Conservation (phyloP, 306 rosid species). For the cucumber (Cucumis sativus) region Cucumber_9930_V3 NC_026660.2:5838501-5839000, state of each 20-base stretch:
- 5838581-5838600: conserved; percentile 46
- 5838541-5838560: conserved; percentile 72
- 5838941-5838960: conserved; percentile 29
- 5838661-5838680: conserved; percentile 94
- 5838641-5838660: conserved; percentile 80
- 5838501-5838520: conserved; percentile 19
- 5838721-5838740: conserved; percentile 89
- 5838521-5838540: conserved; percentile 13
- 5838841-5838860: conserved; percentile 28
- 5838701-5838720: conserved; percentile 80
- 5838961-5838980: conserved; percentile 33
- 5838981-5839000: conserved; percentile 44
- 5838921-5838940: conserved; percentile 38
- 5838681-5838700: conserved; percentile 85
- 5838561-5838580: conserved; percentile 47
- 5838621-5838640: conserved; percentile 73
- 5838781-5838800: conserved; percentile 28
- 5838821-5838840: conserved; percentile 42
- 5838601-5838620: conserved; percentile 84
- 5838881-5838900: conserved; percentile 23
- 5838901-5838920: conserved; percentile 33
- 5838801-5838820: conserved; percentile 27
- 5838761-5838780: conserved; percentile 19
- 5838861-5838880: conserved; percentile 23
- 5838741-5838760: conserved; percentile 28